Evolutionary conservation across 2,329 filamentous ascomycete genomes (phyloP).

Genomic region (Mycosphaerella sp.): DNA sequence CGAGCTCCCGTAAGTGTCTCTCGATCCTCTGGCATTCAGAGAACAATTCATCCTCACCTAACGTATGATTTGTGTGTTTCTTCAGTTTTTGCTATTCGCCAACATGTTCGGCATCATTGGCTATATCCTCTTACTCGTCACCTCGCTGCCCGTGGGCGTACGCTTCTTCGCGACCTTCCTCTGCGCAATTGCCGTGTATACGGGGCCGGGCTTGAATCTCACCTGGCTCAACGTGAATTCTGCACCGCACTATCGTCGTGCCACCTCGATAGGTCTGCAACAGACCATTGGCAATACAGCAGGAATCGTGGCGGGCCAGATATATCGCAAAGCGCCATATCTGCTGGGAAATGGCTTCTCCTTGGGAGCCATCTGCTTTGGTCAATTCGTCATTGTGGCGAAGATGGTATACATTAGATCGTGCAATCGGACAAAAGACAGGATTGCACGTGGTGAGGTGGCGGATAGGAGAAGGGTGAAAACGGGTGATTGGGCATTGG

Average conservation of each 20-base stretch:
- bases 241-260: slow-evolving; percentile 45
- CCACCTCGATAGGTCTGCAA: slow-evolving; percentile 43
- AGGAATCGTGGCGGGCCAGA: slow-evolving; percentile 45
- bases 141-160: slow-evolving; percentile 16
- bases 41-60: neutral
- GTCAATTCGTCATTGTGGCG: slow-evolving; percentile 8
- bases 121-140: slow-evolving; percentile 41
- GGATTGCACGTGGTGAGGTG: slow-evolving; percentile 5
- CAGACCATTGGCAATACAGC: slow-evolving; percentile 46
- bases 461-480: slow-evolving; percentile 10
- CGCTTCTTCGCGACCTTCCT: slow-evolving; percentile 27
- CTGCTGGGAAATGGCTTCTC: slow-evolving; percentile 11
- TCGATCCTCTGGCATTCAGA: neutral
- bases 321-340: slow-evolving; percentile 31
- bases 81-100: slow-evolving; percentile 5
- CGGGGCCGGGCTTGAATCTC: slow-evolving; percentile 39
- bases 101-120: slow-evolving; percentile 55
- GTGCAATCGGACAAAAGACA: slow-evolving; percentile 6
- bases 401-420: slow-evolving; percentile 11
- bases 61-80: neutral
- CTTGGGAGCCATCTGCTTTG: slow-evolving; percentile 10
- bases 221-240: slow-evolving; percentile 47
- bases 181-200: slow-evolving; percentile 25
- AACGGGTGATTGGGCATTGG: slow-evolving; percentile 13
- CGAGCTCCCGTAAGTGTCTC: neutral